Conservation (phyloP, 306 rosid species). For the Trifolium pratense region DNA sequence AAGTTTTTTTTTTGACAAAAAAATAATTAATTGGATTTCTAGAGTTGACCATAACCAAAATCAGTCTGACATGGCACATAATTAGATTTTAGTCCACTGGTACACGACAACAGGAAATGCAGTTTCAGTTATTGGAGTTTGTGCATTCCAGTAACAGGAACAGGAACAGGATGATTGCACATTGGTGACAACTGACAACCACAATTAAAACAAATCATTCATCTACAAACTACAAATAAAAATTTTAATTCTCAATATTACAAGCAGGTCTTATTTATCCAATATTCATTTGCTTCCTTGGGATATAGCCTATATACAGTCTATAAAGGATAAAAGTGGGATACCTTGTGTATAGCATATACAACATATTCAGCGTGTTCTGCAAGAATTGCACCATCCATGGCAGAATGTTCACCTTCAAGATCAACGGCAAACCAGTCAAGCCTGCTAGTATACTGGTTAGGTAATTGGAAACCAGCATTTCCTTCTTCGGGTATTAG, state of each 20-base stretch:
- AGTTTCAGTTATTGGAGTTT: neutral
- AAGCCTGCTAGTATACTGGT: constrained; percentile 68
- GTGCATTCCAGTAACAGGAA: neutral
- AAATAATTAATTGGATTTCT: neutral
- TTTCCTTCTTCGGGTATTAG: constrained; percentile 70
- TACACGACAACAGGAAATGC: constrained; percentile 13
- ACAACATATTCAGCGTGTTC: constrained; percentile 90
- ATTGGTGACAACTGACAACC: constrained; percentile 5
- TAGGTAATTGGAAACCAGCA: constrained; percentile 57
- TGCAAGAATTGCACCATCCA: constrained; percentile 95
- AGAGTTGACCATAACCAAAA: constrained; percentile 8
- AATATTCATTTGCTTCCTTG: constrained; percentile 22
- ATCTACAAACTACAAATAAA: constrained; percentile 25
- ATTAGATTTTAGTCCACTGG: constrained; percentile 13
- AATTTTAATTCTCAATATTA: constrained; percentile 30
- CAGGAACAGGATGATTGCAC: constrained; percentile 13
- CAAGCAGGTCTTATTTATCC: constrained; percentile 38
- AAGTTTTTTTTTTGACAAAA: too few relatives aligned
- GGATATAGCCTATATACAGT: constrained; percentile 28
- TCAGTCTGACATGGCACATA: constrained; percentile 26
- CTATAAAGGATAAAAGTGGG: constrained; percentile 30
- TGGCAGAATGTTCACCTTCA: constrained; percentile 97
- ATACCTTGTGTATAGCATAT: constrained; percentile 90
- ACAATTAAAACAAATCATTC: constrained; percentile 11
- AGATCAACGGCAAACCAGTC: constrained; percentile 98